A percentile compares a stretch with the other conserved stretches of the same genome.
Evolutionary conservation across 2,329 filamentous ascomycete species (phyloP).

Genomic region (Penicillium concentricum): DNA sequence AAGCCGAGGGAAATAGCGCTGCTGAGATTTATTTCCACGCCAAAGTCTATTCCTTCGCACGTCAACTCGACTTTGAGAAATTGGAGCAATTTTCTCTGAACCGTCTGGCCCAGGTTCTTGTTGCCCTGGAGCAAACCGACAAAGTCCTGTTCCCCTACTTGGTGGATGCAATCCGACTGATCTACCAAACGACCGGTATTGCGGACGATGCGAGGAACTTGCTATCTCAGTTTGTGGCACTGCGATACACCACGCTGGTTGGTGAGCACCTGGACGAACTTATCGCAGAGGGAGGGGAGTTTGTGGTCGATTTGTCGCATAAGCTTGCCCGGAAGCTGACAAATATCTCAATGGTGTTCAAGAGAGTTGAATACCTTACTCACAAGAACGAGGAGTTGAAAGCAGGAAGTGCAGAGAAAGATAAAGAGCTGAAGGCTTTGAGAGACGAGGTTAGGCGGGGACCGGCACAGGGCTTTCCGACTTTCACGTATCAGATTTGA

Average conservation of each 20-base stretch:
- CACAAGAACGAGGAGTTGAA: not conserved
- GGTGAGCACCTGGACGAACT: not conserved
- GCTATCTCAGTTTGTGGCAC: constrained; percentile 7
- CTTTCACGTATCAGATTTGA: constrained; percentile 2
- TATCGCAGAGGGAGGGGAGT: constrained; percentile 8
- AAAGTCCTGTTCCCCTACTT: not conserved
- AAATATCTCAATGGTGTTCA: not conserved
- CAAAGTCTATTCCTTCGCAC: constrained; percentile 7
- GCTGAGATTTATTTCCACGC: constrained; percentile 6
- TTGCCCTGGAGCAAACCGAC: not conserved
- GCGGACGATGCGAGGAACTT: constrained; percentile 2
- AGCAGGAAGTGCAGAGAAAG: not conserved
- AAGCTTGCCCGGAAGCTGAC: constrained; percentile 8
- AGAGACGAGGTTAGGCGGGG: not conserved
- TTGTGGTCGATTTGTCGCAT: constrained; percentile 6
- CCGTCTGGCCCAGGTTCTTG: constrained; percentile 1
- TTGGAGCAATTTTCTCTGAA: constrained; percentile 1
- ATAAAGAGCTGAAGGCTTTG: not conserved
- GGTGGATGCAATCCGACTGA: constrained; percentile 5
- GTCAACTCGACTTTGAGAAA: not conserved
- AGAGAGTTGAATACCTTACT: not conserved
- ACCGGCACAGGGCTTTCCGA: not conserved
- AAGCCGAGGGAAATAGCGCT: not conserved
- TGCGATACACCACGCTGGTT: constrained; percentile 2
- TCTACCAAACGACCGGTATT: not conserved